Base-by-base conservation (phyloP, 2,329 filamentous ascomycete genomes). In the Cercospora berteroae region DNA sequence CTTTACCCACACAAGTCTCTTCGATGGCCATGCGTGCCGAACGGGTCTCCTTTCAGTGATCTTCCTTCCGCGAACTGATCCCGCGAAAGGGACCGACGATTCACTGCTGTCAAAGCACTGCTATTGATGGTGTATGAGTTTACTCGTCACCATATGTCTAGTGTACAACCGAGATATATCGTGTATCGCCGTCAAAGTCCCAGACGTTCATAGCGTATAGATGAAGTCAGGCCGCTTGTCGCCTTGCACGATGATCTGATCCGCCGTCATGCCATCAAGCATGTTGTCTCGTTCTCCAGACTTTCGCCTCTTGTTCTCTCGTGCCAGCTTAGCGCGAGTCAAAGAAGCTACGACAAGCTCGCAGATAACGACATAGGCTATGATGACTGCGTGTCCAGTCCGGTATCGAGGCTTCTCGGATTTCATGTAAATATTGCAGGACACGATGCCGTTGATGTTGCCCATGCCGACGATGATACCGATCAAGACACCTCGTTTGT, bases 401-500 rank as follows among this genome's bases (percentile, higher is more conserved):
- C 65, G 68, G 60, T 70, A 68, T 39, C 65, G 66, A 25, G 71
- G 67, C 68, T 69, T 71, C 59, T 72, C 69, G 7, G 66, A 58
- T 18, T 57, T 62, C 36, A 74, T 81, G 72, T 92, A 97, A 73
- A 97, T 93, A 77, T 96, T 96, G 69, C 86, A 89, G 73, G 85
- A 88, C 16, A 97, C 90, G 27, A 97, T 87, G 60, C 62, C 94
- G 76, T 96, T 96, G 52, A 97, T 82, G 76, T 97, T 97, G 33
- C 94, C 94, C 91, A 92, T 96, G 36, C 80, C 93, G 68, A 97
- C 96, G 61, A 97, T 90, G 70, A 96, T 63, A 0, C 94, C 94
- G 0, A 97, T 81, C 0, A 92, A 90, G 13, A 97, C 90, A 42
- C 93, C 94, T 44, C 93, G 88, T 82, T 96, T 97, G 81, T 96